Conservation (phyloP, 768 basidiomycete species). For the Suillus decipiens region DNA sequence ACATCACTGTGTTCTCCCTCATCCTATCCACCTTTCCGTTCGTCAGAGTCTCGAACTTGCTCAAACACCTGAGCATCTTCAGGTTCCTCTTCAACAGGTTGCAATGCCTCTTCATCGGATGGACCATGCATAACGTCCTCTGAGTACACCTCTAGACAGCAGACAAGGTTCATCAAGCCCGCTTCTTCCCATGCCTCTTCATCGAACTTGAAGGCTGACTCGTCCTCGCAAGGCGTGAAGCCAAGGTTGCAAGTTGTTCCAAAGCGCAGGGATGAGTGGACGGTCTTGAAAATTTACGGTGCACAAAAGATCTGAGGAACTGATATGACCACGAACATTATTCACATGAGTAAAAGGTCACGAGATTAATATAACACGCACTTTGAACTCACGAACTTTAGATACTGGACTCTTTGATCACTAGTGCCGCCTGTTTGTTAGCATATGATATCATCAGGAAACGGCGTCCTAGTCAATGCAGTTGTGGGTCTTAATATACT, state of each 20-base stretch:
- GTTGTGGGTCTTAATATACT: conserved; percentile 23
- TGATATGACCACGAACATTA: not conserved
- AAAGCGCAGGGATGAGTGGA: not conserved
- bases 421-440: not conserved
- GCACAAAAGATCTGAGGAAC: not conserved
- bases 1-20: not conserved
- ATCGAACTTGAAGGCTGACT: not conserved
- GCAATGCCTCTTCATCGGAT: not conserved
- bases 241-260: conserved; percentile 6
- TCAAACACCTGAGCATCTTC: not conserved
- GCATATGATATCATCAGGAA: conserved; percentile 11
- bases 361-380: not conserved
- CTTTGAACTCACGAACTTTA: conserved; percentile 4
- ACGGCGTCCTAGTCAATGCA: conserved; percentile 27
- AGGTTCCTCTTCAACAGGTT: not conserved
- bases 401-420: not conserved
- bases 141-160: not conserved
- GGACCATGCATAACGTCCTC: not conserved
- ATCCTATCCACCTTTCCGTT: not conserved
- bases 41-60: not conserved
- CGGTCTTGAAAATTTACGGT: not conserved
- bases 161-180: not conserved
- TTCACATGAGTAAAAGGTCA: not conserved
- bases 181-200: conserved; percentile 4
- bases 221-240: not conserved